phyloP scores from a whole-genome alignment of 2,329 filamentous ascomycete species.

The Metarhizium robertsii region DNA sequence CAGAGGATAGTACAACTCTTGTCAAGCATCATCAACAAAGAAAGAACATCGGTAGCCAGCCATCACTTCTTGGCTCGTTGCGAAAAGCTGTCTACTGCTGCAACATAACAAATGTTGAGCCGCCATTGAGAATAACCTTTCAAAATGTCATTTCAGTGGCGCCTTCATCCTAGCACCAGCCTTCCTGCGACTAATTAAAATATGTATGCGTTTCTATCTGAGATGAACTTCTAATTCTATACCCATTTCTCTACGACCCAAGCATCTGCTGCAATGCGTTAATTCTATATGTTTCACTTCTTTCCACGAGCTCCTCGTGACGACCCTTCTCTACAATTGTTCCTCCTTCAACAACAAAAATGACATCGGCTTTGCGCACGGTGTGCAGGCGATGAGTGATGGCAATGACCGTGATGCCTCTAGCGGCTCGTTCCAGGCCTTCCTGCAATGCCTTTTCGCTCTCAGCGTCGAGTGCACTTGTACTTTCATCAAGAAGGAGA shows the following conservation, averaged over 20 bases:
- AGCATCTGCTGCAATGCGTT: slow-evolving; percentile 44
- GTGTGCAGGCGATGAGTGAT: slow-evolving; percentile 50
- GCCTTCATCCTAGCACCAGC: too few relatives aligned
- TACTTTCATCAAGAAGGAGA: slow-evolving; percentile 74
- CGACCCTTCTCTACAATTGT: slow-evolving; percentile 40
- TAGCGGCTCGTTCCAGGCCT: slow-evolving; percentile 49
- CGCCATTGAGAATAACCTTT: too few relatives aligned
- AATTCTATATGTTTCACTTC: slow-evolving; percentile 41
- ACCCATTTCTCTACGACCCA: slow-evolving; percentile 2
- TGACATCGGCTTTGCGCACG: slow-evolving; percentile 46
- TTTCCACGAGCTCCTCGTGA: slow-evolving; percentile 44
- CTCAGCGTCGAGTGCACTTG: slow-evolving; percentile 65
- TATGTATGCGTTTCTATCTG: too few relatives aligned
- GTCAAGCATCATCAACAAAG: too few relatives aligned
- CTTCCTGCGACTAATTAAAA: too few relatives aligned
- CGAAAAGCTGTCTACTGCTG: too few relatives aligned
- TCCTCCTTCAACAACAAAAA: slow-evolving; percentile 47
- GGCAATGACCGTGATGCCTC: slow-evolving; percentile 46
- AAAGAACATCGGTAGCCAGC: too few relatives aligned
- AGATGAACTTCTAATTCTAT: background rate
- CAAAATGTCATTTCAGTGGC: too few relatives aligned
- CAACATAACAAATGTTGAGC: too few relatives aligned
- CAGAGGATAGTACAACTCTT: too few relatives aligned
- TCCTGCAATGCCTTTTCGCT: slow-evolving; percentile 58
- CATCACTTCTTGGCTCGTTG: too few relatives aligned